phyloP scores from a whole-genome alignment of 2,329 filamentous ascomycete genomes.

The Claviceps digitariae region DNA sequence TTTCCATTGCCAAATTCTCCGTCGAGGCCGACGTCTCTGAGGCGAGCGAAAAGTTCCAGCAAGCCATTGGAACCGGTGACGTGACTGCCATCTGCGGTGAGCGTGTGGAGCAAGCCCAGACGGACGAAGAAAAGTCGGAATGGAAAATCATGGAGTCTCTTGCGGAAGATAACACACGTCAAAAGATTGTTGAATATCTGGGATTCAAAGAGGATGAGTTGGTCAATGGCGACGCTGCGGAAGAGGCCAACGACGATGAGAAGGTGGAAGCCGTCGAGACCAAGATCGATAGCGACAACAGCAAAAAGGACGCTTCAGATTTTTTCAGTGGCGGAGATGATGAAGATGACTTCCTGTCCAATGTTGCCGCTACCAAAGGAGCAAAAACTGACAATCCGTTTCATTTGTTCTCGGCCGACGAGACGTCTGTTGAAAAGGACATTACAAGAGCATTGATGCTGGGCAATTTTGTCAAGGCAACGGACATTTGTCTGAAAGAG shows the following conservation, averaged over 20 bases:
- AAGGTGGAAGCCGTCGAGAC: slow-evolving; percentile 16
- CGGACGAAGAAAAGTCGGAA: slow-evolving; percentile 86
- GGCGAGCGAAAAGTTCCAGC: slow-evolving; percentile 77
- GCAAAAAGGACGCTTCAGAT: slow-evolving; percentile 54
- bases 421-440: slow-evolving; percentile 68
- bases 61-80: slow-evolving; percentile 64
- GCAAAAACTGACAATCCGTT: slow-evolving; percentile 92
- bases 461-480: slow-evolving; percentile 79
- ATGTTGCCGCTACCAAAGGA: slow-evolving; percentile 75
- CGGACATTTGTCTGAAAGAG: slow-evolving; percentile 78
- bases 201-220: slow-evolving; percentile 61
- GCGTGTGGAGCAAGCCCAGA: slow-evolving; percentile 60
- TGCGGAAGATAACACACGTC: slow-evolving; percentile 71
- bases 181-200: slow-evolving; percentile 75
- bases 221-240: slow-evolving; percentile 31
- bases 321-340: slow-evolving; percentile 60
- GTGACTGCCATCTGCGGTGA: slow-evolving; percentile 66
- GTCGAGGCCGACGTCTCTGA: slow-evolving; percentile 76
- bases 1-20: slow-evolving; percentile 77
- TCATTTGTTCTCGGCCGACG: slow-evolving; percentile 71
- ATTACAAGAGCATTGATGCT: slow-evolving; percentile 83
- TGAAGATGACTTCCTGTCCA: slow-evolving; percentile 74
- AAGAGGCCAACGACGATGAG: slow-evolving; percentile 13
- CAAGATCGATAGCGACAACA: slow-evolving; percentile 19
- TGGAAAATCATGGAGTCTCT: slow-evolving; percentile 91